Conservation (phyloP, 306 rosid genomes). For the Vachellia collinsii region DNA sequence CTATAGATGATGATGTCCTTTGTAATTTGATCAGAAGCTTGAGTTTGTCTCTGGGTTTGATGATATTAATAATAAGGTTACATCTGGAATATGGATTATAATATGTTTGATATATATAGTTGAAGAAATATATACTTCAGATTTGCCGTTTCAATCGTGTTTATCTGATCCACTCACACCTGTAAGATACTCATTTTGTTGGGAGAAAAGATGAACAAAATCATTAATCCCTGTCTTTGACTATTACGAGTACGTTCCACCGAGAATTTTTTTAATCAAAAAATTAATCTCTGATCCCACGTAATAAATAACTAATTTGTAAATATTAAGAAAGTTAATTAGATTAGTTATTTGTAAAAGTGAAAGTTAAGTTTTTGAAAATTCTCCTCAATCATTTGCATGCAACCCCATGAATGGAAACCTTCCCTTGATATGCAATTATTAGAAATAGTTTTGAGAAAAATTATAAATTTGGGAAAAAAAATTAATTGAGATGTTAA, state of each 20-base stretch:
- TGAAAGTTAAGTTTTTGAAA: too few relatives aligned
- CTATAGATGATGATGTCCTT: neutral
- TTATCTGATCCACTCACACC: neutral
- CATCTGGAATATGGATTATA: neutral
- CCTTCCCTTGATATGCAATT: too few relatives aligned
- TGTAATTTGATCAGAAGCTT: neutral
- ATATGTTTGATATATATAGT: neutral
- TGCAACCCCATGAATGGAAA: too few relatives aligned
- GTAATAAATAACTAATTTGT: too few relatives aligned
- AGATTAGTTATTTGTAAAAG: too few relatives aligned
- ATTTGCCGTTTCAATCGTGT: neutral
- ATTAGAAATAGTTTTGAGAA: too few relatives aligned
- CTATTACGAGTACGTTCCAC: neutral
- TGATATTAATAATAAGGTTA: neutral
- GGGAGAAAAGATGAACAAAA: neutral
- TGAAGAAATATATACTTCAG: neutral
- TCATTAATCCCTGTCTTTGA: neutral
- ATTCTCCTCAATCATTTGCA: too few relatives aligned
- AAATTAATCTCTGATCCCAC: too few relatives aligned
- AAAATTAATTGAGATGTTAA: too few relatives aligned
- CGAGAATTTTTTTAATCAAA: too few relatives aligned
- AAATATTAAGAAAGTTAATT: too few relatives aligned
- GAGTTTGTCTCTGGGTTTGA: neutral
- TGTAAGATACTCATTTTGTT: neutral
- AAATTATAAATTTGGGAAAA: too few relatives aligned